Evolutionary conservation across 768 basidiomycete genomes (phyloP).

Genomic region (Boletus patriciae): DNA sequence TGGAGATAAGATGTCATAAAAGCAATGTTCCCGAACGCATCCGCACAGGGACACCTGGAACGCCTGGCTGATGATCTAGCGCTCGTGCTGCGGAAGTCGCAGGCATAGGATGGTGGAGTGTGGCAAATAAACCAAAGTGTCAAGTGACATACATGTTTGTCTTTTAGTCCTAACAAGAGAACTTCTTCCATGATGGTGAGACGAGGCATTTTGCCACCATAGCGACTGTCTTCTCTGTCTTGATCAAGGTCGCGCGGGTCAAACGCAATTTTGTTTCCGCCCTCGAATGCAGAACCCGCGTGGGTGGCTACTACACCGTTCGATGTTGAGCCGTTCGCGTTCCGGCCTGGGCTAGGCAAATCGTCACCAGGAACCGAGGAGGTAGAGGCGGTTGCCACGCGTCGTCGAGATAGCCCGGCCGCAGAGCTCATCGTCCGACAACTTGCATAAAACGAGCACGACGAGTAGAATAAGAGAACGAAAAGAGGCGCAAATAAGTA

Average conservation of each 20-base stretch:
- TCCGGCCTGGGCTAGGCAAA: constrained; percentile 31
- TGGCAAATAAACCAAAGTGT: background rate
- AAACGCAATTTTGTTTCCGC: constrained; percentile 85
- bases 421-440: constrained; percentile 47
- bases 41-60: background rate
- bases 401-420: constrained; percentile 57
- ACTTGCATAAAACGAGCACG: constrained; percentile 21
- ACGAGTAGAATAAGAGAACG: constrained; percentile 1
- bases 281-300: constrained; percentile 82
- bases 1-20: constrained; percentile 22
- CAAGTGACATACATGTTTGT: constrained; percentile 74
- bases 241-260: constrained; percentile 89
- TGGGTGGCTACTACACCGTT: constrained; percentile 45
- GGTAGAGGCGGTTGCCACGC: constrained; percentile 46
- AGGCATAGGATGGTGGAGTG: constrained; percentile 5
- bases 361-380: constrained; percentile 41
- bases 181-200: constrained; percentile 98
- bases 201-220: constrained; percentile 74
- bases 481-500: constrained; percentile 7
- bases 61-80: background rate
- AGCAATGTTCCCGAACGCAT: constrained; percentile 2
- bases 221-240: constrained; percentile 59
- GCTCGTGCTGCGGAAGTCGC: constrained; percentile 21
- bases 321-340: constrained; percentile 30
- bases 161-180: constrained; percentile 88